Base-by-base conservation (phyloP, 257 asterid genomes). In the Anisodus tanguticus region DNA sequence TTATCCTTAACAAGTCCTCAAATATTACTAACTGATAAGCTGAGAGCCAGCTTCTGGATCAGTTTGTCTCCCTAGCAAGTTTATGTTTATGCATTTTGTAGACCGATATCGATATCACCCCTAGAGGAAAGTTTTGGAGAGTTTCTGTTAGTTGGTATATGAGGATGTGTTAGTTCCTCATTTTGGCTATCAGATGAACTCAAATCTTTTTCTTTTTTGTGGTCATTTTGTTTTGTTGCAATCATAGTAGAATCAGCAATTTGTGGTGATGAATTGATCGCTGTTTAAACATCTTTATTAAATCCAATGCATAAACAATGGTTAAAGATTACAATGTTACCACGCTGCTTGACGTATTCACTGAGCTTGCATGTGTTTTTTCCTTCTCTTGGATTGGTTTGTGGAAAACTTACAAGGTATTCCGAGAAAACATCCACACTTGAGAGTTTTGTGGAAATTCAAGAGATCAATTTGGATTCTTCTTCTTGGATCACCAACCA, bases 401-500 rank as follows among this genome's bases (percentile, higher is more conserved):
- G 35, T 31, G 35, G 35, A 31, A 31, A 31, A 31, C 35, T 31
- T 31, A 31, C 35, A 31, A 31, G 35, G 35, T 31, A 31, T 31
- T 31, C 35, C 35, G 35, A 31, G 35, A 31, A 31, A 94, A 90
- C 98, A 97, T 81, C 88, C 85, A 87, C 97, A 94, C 89, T 91
- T 90, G 68, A 94, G 95, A 86, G 90, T 83, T 71, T 89, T 91
- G 85, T 81, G 87, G 45, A 92, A 93, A 85, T 97, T 97, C 84
- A 95, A 72, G 68, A 97, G 98, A 89, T 97, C 99, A 62, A 89
- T 79, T 84, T 97, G 99, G 80, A 95, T 91, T 91, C 94, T 91
- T 93, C 94, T 93, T 85, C 99, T 91, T 49, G 99, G 99, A 85
- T 97, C 98, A 81, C 99, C 99, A 77, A 90, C 87, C 94, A 97